A percentile compares a stretch with the other conserved stretches of the same genome.
Evolutionary conservation across 2,329 filamentous ascomycete genomes (phyloP).

Genomic region (Ophiostoma angusticollis): DNA sequence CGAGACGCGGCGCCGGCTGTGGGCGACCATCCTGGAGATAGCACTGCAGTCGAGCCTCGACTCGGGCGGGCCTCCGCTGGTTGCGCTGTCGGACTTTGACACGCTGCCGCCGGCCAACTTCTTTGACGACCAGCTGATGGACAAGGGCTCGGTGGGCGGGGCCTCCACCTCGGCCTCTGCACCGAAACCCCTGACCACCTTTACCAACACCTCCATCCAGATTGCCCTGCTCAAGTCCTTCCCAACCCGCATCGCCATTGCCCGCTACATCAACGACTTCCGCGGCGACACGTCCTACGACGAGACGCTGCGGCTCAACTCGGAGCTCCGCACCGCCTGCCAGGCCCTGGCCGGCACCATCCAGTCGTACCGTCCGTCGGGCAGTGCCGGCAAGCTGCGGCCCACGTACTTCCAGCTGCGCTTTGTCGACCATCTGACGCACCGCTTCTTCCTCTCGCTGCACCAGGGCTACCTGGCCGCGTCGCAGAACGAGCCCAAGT

Average conservation of each 20-base stretch:
- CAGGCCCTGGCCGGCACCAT: slow-evolving; percentile 22
- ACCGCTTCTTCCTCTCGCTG: slow-evolving; percentile 38
- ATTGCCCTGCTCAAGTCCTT: slow-evolving; percentile 33
- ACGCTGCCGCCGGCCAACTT: slow-evolving; percentile 35
- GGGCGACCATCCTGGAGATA: slow-evolving; percentile 29
- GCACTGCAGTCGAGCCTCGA: slow-evolving; percentile 31
- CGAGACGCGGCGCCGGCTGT: slow-evolving; percentile 34
- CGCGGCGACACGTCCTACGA: slow-evolving; percentile 30
- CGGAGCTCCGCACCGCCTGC: slow-evolving; percentile 29
- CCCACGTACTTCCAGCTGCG: slow-evolving; percentile 28
- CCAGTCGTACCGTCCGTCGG: slow-evolving; percentile 17
- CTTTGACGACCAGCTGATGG: slow-evolving; percentile 34
- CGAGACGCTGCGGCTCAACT: slow-evolving; percentile 32
- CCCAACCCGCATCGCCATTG: slow-evolving; percentile 29
- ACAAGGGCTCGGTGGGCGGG: slow-evolving; percentile 9
- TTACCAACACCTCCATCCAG: slow-evolving; percentile 36
- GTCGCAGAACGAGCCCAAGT: slow-evolving; percentile 32
- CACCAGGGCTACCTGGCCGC: slow-evolving; percentile 37
- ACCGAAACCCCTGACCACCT: slow-evolving; percentile 22
- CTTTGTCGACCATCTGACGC: slow-evolving; percentile 29
- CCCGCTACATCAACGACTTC: slow-evolving; percentile 35
- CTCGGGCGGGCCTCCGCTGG: slow-evolving; percentile 32
- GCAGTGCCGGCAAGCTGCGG: slow-evolving; percentile 4
- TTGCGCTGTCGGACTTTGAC: slow-evolving; percentile 34
- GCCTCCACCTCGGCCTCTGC: slow-evolving; percentile 11